Evolutionary conservation across 2,329 filamentous ascomycete genomes (phyloP), one percentile per base, ranked within the genome.

Genomic region (Diaporthe citrichinensis): DNA sequence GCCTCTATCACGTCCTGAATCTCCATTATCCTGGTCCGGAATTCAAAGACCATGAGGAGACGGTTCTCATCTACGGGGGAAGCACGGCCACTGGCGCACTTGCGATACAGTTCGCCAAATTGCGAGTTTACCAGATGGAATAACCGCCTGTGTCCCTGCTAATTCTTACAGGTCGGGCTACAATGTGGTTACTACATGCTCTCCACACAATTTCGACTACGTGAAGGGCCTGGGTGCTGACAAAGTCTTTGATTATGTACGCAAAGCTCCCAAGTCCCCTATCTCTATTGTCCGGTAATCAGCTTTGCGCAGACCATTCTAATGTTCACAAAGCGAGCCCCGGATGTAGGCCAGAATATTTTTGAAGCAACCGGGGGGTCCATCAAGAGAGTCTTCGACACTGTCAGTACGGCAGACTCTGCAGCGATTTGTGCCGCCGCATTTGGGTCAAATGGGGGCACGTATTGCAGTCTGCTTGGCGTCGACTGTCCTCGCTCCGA

Each of bases 171-270:
- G 73, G 28, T 76, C 77, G 10, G 74, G 77, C 28, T 75, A 71
- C 36, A 76, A 68, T 28, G 65, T 76, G 25, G 67, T 74, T 5
- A 73, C 75, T 10, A 79, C 78, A 17, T 79, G 78, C 62, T 80
- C 78, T 4, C 80, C 80, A 1, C 69, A 75, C 7, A 81, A 81
- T 77, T 84, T 83, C 68, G 80, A 81, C 7, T 80, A 88, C 1
- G 84, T 84, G 23, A 79, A 81, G 68, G 74, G 71, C 0, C 84
- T 80, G 57, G 87, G 87, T 15, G 87, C 87, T 0, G 84, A 83
- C 8, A 78, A 79, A 14, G 82, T 78, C 2, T 88, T 87, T 76
- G 85, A 88, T 79, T 88, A 83, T 25, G 73, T 74, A 46, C 20
- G 55, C 17, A 28, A 20, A 9, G 20, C 9, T 34, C 14, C 12